These are phyloP conservation scores for Penicillium maclennaniae DNA, from an alignment of 495 filamentous ascomycete species.

Conservation along the genomic window DNA sequence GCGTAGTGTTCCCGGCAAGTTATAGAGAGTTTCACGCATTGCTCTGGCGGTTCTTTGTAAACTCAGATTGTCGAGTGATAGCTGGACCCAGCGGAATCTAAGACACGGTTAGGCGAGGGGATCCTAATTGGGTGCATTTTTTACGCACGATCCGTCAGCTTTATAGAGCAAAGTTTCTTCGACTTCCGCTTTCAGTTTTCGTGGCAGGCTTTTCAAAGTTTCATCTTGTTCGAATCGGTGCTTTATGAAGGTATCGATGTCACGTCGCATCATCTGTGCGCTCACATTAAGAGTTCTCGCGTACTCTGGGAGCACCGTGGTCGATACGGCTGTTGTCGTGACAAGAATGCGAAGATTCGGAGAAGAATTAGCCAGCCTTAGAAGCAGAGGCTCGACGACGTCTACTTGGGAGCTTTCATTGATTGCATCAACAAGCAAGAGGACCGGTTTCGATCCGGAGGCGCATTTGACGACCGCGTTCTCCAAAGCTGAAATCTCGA, in stretches of 20 bases:
- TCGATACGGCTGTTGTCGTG: slow-evolving; percentile 10
- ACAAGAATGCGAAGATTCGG: slow-evolving; percentile 17
- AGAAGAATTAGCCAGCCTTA: slow-evolving; percentile 8
- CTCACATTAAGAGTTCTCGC: slow-evolving; percentile 10
- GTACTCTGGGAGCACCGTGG: neutral
- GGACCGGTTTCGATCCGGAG: neutral
- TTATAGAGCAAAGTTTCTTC: slow-evolving; percentile 3
- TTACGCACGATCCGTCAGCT: slow-evolving; percentile 24
- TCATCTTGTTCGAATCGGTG: slow-evolving; percentile 12
- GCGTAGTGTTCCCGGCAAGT: slow-evolving; percentile 17
- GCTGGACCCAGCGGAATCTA: slow-evolving; percentile 25
- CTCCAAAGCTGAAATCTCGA: slow-evolving; percentile 16
- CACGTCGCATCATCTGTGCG: slow-evolving; percentile 8
- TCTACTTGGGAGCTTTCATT: slow-evolving; percentile 18
- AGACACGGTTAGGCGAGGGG: neutral
- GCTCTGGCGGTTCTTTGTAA: slow-evolving; percentile 15
- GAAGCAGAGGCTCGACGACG: slow-evolving; percentile 10
- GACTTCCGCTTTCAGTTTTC: slow-evolving; percentile 16
- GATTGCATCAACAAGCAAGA: slow-evolving; percentile 19
- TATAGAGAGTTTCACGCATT: slow-evolving; percentile 15
- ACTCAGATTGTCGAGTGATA: slow-evolving; percentile 22
- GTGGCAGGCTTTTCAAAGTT: slow-evolving; percentile 1
- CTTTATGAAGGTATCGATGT: slow-evolving; percentile 16
- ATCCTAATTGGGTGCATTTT: neutral
- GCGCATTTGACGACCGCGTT: slow-evolving; percentile 15